Base-by-base conservation (phyloP, 495 filamentous ascomycete species). In the Daldinia grandis region DNA sequence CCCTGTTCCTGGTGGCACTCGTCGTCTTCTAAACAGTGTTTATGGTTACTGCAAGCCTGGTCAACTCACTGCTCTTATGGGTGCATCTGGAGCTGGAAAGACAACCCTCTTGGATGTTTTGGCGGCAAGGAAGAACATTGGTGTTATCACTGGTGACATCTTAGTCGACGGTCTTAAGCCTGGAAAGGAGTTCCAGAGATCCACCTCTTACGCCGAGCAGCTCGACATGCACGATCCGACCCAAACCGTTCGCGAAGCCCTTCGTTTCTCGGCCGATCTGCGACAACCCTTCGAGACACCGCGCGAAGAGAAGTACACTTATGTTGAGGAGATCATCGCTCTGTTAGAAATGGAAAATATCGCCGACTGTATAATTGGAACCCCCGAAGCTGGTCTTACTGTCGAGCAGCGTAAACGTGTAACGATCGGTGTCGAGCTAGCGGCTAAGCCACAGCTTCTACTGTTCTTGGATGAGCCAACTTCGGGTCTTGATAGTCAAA, bases 381-480 rank as follows among this genome's bases (percentile, higher is more conserved):
- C 86, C 1, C 88, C 88, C 0, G 90, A 91, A 61, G 84, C 83
- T 12, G 94, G 94, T n/a, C 84, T 97, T 25, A 92, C 92, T 5
- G 92, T 96, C n/a, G 94, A 97, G 74, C 91, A 97, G 76, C 83
- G 94, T 4, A 97, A 97, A 79, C 89, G 92, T 31, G 91, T 97
- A 3, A 97, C 93, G 0, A 97, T 97, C 60, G 94, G 92, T 25
- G 92, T 97, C 27, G 93, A 97, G 75, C 83, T 96, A 12, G 93
- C 92, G 4, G 91, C 93, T 7, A 94, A 94, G 73, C 94, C 94
- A 0, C 86, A 94, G 66, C 86, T 97, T 2, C 84, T 97, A 0
- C 84, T 97, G 9, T 97, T 97, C 80, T 79, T 97, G 14, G 94
- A 97, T 70, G 94, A 97, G 73, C 94, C 94, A 0, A 98, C 94